A percentile compares a stretch with the other conserved stretches of the same genome.
Conservation (phyloP, 345 rosid species). For the Populus simonii region DNA sequence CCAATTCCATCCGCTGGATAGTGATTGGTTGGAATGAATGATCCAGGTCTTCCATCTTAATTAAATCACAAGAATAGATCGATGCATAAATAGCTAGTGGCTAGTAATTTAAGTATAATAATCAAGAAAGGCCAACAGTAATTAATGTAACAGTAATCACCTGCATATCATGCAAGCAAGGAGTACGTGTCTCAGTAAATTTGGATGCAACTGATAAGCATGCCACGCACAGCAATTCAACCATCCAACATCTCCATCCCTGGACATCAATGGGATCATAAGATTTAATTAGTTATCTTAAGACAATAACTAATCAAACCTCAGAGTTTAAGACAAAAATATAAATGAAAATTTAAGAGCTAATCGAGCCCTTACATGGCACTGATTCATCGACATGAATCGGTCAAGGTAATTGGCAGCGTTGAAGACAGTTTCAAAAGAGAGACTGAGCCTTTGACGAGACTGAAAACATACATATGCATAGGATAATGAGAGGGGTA, state of each 20-base stretch:
- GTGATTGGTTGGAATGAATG: slow-evolving; percentile 53
- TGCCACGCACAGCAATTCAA: slow-evolving; percentile 52
- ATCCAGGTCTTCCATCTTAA: slow-evolving; percentile 53
- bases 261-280: slow-evolving; percentile 6
- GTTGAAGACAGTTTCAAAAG: slow-evolving; percentile 39
- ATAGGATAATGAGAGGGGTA: not conserved
- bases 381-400: slow-evolving; percentile 42
- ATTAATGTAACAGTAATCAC: slow-evolving; percentile 23
- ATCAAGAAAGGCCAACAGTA: too few species aligned
- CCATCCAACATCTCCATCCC: slow-evolving; percentile 76
- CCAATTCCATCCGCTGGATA: slow-evolving; percentile 61
- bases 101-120: not conserved
- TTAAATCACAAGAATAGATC: not conserved
- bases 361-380: slow-evolving; percentile 40
- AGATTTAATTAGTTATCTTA: too few species aligned
- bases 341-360: too few species aligned
- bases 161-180: slow-evolving; percentile 58
- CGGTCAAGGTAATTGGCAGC: slow-evolving; percentile 63
- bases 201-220: slow-evolving; percentile 70
- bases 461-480: slow-evolving; percentile 35
- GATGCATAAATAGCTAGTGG: not conserved
- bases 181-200: slow-evolving; percentile 47
- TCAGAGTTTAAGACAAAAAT: not conserved
- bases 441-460: slow-evolving; percentile 41
- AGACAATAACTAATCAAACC: not conserved